Evolutionary conservation across 2,329 filamentous ascomycete species (phyloP).

Genomic region (Colletotrichum eremochloae): DNA sequence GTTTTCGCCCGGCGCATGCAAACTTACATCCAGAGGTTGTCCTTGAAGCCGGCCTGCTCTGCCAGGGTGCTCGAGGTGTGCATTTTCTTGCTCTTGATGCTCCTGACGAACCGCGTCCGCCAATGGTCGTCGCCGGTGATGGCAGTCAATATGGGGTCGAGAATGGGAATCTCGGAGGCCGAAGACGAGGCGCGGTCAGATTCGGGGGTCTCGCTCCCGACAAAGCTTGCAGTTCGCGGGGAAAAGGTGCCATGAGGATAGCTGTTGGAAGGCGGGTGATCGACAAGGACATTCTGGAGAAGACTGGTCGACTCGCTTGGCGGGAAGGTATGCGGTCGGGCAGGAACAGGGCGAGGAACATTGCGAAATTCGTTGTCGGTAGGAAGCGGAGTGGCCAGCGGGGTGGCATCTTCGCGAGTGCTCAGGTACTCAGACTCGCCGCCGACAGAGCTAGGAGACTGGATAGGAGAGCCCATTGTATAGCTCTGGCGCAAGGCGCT

Average conservation of each 20-base stretch:
- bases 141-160: slow-evolving; percentile 56
- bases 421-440: slow-evolving; percentile 43
- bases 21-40: slow-evolving; percentile 77
- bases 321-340: slow-evolving; percentile 29
- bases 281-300: slow-evolving; percentile 53
- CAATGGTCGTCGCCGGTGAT: slow-evolving; percentile 59
- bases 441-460: slow-evolving; percentile 36
- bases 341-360: slow-evolving; percentile 43
- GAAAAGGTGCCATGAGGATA: slow-evolving; percentile 85
- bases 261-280: slow-evolving; percentile 59
- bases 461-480: slow-evolving; percentile 44
- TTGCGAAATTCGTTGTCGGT: slow-evolving; percentile 40
- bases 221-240: slow-evolving; percentile 69
- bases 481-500: slow-evolving; percentile 62
- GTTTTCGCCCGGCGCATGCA: neutral
- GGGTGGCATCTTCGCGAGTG: slow-evolving; percentile 40
- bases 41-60: slow-evolving; percentile 79
- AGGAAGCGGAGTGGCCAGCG: slow-evolving; percentile 39
- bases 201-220: slow-evolving; percentile 51
- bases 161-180: slow-evolving; percentile 51
- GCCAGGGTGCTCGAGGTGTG: slow-evolving; percentile 80
- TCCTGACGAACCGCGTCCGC: slow-evolving; percentile 63
- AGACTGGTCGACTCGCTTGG: slow-evolving; percentile 66
- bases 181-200: slow-evolving; percentile 52
- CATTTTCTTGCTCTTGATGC: slow-evolving; percentile 74